Evolutionary conservation across 441 rosid genomes (phyloP).

Genomic region (Caryocar brasiliense): DNA sequence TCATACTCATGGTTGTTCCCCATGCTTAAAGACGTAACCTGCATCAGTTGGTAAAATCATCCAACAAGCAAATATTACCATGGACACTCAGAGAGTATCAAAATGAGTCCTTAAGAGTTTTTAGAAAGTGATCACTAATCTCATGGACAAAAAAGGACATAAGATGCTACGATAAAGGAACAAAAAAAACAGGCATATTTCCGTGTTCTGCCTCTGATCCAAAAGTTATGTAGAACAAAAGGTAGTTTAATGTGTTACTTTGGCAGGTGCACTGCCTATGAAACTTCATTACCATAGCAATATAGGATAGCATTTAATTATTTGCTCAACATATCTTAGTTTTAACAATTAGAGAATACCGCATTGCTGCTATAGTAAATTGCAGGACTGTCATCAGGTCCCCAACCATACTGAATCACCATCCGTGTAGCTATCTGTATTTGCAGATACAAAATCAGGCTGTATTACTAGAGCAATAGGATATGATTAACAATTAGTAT

Average conservation of each 20-base stretch:
- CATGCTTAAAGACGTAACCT: conserved; percentile 81
- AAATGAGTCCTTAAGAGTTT: background rate
- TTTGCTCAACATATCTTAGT: background rate
- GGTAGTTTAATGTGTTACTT: too few species aligned
- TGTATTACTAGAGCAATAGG: background rate
- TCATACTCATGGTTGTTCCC: conserved; percentile 78
- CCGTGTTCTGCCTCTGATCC: too few species aligned
- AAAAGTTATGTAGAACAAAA: too few species aligned
- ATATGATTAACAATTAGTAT: conserved; percentile 1
- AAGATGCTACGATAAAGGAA: too few species aligned
- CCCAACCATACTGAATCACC: conserved; percentile 99
- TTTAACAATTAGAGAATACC: conserved; percentile 35
- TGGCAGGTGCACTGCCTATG: background rate
- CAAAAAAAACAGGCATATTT: too few species aligned
- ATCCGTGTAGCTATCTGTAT: conserved; percentile 83
- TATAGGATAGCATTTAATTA: background rate
- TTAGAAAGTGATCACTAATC: too few species aligned
- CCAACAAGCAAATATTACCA: background rate
- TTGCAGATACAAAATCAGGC: conserved; percentile 14
- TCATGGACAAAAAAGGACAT: too few species aligned
- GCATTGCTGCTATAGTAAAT: conserved; percentile 63
- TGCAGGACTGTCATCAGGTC: conserved; percentile 93
- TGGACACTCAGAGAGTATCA: background rate
- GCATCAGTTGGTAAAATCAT: conserved; percentile 14
- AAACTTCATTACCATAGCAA: background rate